Base-by-base conservation (phyloP, 208 protist species). In the Endotrypanum monterogeii region DNA sequence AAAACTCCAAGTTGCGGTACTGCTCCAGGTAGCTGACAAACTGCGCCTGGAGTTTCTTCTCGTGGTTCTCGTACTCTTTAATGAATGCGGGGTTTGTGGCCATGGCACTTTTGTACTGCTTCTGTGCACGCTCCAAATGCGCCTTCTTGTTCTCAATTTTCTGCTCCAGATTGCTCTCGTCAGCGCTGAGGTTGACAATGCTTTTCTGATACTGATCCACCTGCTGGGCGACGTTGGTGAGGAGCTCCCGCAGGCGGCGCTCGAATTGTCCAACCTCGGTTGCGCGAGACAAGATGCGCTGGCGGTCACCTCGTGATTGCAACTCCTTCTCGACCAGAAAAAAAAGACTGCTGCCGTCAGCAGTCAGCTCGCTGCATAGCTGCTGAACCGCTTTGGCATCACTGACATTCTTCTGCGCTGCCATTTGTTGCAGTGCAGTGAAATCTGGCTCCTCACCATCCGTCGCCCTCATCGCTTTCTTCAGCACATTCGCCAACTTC, bases 61-160 rank as follows among this genome's bases (percentile, higher is more conserved):
- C 94, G 71, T 98, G 87, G 74, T 92, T 94, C 65, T 98, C 96
- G 79, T 98, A 98, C 80, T 98, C 94, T 65, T 98, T 96, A 68
- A 98, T 80, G 76, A 98, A 98, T 23, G 92, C 91, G 3, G 96
- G 96, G n/a, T 95, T 92, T 0, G 98, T 94, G 14, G 86, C 89
- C 86, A 97, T 90, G 32, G 98, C 88, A 37, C 86, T 91, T 44
- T 86, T 87, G 70, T 98, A 85, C 55, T 96, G 88, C 79, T 98
- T 99, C 80, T 98, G 89, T 16, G 89, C 85, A 8, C 96, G 85
- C 77, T 98, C 97, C 28, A 98, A 80, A 74, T 98, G 95, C 0
- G 87, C 83, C 61, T 95, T 93, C 82, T 98, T 99, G 84, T 96
- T 98, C 85, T 98, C 97, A 70, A 98, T 98, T 85, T 98, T 98